Evolutionary conservation across 352 stramenopile species (phyloP).

Genomic region (Pseudoperonospora humuli): DNA sequence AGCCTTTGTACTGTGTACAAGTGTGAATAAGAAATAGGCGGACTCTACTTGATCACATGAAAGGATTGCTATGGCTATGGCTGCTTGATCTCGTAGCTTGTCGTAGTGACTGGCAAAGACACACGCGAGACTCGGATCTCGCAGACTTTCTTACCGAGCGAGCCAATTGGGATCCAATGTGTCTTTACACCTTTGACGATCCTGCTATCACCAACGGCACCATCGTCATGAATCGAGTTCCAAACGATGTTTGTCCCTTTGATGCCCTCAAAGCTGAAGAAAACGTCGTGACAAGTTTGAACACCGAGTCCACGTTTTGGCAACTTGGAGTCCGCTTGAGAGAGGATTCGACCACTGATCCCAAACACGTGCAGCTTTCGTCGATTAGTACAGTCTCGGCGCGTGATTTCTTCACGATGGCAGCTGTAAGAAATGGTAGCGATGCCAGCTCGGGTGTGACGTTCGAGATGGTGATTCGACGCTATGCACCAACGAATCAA

Average conservation of each 20-base stretch:
- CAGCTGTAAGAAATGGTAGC: constrained; percentile 16
- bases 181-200: constrained; percentile 30
- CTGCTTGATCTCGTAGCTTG: neutral
- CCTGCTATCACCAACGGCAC: constrained; percentile 5
- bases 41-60: no score
- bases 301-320: constrained; percentile 14
- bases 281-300: constrained; percentile 37
- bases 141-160: constrained; percentile 20
- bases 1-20: neutral
- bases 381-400: constrained; percentile 41
- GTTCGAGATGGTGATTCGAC: constrained; percentile 62
- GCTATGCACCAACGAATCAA: constrained; percentile 23
- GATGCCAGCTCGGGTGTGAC: constrained; percentile 29
- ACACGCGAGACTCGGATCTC: constrained; percentile 5
- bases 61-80: constrained; percentile 3
- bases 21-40: constrained; percentile 18
- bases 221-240: constrained; percentile 11
- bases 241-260: constrained; percentile 38
- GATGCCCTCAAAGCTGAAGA: constrained; percentile 46
- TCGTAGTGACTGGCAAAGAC: neutral
- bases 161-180: constrained; percentile 21
- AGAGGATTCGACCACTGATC: constrained; percentile 20
- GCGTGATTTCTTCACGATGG: constrained; percentile 40
- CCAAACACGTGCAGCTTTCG: constrained; percentile 39
- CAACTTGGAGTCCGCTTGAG: constrained; percentile 43